Evolutionary conservation across 225 moss, liverwort and hornwort genomes (phyloP).

Genomic region (Asterella californica): DNA sequence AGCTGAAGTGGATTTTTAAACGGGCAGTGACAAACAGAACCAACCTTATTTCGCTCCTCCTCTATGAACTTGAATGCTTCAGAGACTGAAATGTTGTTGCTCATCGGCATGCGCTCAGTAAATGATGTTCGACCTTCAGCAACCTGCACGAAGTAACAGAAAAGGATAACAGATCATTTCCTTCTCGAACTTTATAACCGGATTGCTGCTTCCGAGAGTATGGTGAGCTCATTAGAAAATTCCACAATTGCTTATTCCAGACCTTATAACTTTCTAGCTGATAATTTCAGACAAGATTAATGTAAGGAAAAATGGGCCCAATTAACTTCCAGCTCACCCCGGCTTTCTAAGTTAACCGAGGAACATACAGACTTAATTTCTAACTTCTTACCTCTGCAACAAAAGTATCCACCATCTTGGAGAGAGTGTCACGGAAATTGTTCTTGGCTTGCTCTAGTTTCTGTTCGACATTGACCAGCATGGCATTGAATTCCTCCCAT

Average conservation of each 20-base stretch:
- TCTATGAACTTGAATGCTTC: constrained; percentile 62
- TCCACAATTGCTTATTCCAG: background rate
- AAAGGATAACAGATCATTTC: background rate
- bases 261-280: too few relatives aligned
- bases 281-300: too few relatives aligned
- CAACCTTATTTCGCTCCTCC: constrained; percentile 62
- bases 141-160: constrained; percentile 35
- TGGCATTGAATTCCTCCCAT: constrained; percentile 64
- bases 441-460: constrained; percentile 73
- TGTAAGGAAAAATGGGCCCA: background rate
- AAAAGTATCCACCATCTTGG: constrained; percentile 61
- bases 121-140: constrained; percentile 46
- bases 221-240: background rate
- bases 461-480: constrained; percentile 59
- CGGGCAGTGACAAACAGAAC: background rate
- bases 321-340: background rate
- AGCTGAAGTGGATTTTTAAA: background rate
- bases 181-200: background rate
- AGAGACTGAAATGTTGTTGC: constrained; percentile 37
- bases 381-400: constrained; percentile 47
- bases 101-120: constrained; percentile 53
- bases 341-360: background rate
- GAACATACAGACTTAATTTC: background rate
- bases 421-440: constrained; percentile 57
- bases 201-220: background rate